Evolutionary conservation across 2,329 filamentous ascomycete genomes (phyloP).

Genomic region (Xenoacremonium recifei): DNA sequence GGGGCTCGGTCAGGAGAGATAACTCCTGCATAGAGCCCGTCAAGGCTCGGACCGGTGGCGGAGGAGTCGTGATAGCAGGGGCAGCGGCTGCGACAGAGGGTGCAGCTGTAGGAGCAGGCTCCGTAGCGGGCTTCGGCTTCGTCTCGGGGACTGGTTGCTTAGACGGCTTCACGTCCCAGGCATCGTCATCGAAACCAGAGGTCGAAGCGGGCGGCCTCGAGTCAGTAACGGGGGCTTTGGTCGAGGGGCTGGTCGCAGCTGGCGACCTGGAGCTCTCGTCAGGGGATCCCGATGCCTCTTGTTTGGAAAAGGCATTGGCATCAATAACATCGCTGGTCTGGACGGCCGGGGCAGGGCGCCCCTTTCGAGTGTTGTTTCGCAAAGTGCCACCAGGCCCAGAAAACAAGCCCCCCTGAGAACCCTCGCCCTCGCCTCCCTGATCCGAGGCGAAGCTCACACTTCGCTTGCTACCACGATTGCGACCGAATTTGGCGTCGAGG

Average conservation of each 20-base stretch:
- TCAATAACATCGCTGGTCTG: slow-evolving; percentile 85
- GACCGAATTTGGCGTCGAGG: slow-evolving; percentile 76
- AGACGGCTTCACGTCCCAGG: slow-evolving; percentile 91
- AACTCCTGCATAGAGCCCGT: slow-evolving; percentile 67
- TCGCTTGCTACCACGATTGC: slow-evolving; percentile 46
- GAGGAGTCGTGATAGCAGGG: slow-evolving; percentile 31
- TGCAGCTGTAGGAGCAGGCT: slow-evolving; percentile 9
- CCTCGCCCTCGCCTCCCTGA: slow-evolving; percentile 58
- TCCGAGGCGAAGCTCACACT: slow-evolving; percentile 13
- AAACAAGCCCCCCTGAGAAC: slow-evolving; percentile 69
- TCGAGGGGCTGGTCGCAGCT: slow-evolving; percentile 22
- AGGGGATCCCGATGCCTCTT: slow-evolving; percentile 33
- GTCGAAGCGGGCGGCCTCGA: slow-evolving; percentile 15
- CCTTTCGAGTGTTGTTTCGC: slow-evolving; percentile 92
- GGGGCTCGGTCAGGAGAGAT: slow-evolving; percentile 51
- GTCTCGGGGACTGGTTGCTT: slow-evolving; percentile 43
- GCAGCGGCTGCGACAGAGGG: slow-evolving; percentile 34
- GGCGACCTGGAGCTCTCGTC: slow-evolving; percentile 21
- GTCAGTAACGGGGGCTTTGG: slow-evolving; percentile 26
- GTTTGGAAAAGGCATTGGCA: slow-evolving; percentile 76
- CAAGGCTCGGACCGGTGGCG: slow-evolving; percentile 46
- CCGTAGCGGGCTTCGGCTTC: slow-evolving; percentile 21
- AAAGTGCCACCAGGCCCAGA: slow-evolving; percentile 88
- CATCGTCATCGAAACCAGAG: slow-evolving; percentile 88
- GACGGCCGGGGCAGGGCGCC: slow-evolving; percentile 81